Evolutionary conservation across 208 protist genomes (phyloP).

Genomic region (Trypanosoma cruzi): DNA sequence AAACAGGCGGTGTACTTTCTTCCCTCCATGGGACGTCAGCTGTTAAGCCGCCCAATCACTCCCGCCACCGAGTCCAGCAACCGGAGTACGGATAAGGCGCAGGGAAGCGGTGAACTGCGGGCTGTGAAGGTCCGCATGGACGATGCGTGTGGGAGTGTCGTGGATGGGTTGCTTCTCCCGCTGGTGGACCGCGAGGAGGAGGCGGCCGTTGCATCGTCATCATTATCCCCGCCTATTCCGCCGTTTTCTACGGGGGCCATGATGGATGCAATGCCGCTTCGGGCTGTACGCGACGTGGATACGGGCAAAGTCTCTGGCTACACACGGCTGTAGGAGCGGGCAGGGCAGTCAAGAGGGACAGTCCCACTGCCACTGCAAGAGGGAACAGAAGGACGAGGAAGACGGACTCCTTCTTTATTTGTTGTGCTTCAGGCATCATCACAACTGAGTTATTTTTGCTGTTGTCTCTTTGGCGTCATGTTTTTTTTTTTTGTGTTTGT

Average conservation of each 20-base stretch:
- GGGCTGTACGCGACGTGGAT: conserved; percentile 35
- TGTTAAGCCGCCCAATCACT: conserved; percentile 20
- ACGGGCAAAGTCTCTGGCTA: conserved; percentile 46
- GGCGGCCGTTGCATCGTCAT: not conserved
- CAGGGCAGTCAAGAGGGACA: not conserved
- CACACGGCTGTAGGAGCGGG: conserved; percentile 11
- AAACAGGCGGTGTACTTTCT: conserved; percentile 60
- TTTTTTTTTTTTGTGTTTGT: not conserved
- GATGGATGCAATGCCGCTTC: conserved; percentile 30
- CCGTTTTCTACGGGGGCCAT: conserved; percentile 33
- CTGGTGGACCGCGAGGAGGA: conserved; percentile 4
- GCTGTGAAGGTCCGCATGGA: conserved; percentile 11
- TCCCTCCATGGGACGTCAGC: conserved; percentile 35
- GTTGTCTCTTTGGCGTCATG: not conserved
- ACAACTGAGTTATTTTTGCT: not conserved
- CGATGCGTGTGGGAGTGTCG: conserved; percentile 7
- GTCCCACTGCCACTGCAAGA: not conserved
- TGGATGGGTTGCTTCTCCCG: conserved; percentile 3
- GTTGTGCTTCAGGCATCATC: not conserved
- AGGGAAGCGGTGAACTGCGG: not conserved
- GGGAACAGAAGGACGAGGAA: not conserved
- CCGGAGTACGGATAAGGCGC: not conserved
- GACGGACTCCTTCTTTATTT: not conserved
- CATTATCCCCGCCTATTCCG: conserved; percentile 32
- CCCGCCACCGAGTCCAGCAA: not conserved